Percentiles rank a stretch among this genome's conserved stretches.
phyloP scores from a whole-genome alignment of 805 yeast genomes.

The Sporopachydermia lactativora region DNA sequence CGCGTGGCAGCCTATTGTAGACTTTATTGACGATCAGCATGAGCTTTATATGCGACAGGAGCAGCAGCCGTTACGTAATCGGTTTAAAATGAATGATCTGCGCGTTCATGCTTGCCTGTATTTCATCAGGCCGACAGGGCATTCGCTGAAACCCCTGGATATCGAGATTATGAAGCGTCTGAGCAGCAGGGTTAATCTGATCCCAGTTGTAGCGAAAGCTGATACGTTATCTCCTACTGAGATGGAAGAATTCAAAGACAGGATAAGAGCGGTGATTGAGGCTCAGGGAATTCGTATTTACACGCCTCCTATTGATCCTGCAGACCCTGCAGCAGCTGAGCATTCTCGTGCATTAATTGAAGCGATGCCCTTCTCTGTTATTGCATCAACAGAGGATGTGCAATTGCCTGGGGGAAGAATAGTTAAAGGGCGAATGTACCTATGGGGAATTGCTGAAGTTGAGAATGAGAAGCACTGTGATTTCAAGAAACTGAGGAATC shows the following conservation, averaged over 20 bases:
- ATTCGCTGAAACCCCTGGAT: constrained; percentile 75
- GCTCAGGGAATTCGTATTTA: constrained; percentile 73
- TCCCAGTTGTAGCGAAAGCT: constrained; percentile 83
- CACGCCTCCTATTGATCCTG: constrained; percentile 32
- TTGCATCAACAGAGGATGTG: constrained; percentile 47
- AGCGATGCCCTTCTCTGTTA: constrained; percentile 61
- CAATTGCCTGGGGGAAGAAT: constrained; percentile 48
- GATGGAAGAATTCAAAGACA: constrained; percentile 50
- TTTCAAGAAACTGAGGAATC: constrained; percentile 65
- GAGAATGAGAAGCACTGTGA: constrained; percentile 81
- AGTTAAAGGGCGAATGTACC: constrained; percentile 72
- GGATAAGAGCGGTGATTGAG: constrained; percentile 72
- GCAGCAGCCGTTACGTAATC: constrained; percentile 67
- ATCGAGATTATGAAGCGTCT: constrained; percentile 79
- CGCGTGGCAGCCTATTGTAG: constrained; percentile 77
- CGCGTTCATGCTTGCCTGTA: constrained; percentile 86
- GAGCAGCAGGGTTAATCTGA: constrained; percentile 67
- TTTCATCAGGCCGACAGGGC: constrained; percentile 86
- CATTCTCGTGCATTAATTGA: constrained; percentile 46
- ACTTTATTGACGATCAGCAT: constrained; percentile 86
- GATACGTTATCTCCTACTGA: constrained; percentile 69
- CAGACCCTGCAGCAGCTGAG: constrained; percentile 54
- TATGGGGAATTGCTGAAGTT: constrained; percentile 85
- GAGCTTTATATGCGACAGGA: constrained; percentile 83
- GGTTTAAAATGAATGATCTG: constrained; percentile 45